A percentile compares a stretch with the other conserved stretches of the same genome.
These are phyloP conservation scores for Monosporozyma solicola DNA, from an alignment of 805 yeast genomes.

Conservation along the genomic window DNA sequence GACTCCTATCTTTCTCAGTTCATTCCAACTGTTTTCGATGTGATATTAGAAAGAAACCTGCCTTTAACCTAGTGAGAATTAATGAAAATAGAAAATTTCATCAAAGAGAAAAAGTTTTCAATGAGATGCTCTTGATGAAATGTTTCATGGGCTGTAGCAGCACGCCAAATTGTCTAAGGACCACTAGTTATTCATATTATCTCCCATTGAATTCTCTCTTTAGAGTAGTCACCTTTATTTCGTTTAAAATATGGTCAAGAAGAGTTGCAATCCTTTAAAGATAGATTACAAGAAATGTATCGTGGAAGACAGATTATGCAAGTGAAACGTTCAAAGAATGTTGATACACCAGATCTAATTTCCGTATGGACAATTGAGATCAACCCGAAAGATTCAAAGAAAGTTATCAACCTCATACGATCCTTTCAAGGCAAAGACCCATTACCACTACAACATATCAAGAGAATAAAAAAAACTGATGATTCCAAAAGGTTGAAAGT, in stretches of 20 bases:
- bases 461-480: conserved; percentile 40
- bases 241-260: conserved; percentile 31
- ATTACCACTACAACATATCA: conserved; percentile 33
- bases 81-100: conserved; percentile 36
- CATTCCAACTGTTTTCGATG: too few species aligned
- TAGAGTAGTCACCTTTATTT: background rate
- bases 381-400: conserved; percentile 29
- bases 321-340: conserved; percentile 24
- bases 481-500: conserved; percentile 18
- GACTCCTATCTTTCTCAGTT: too few species aligned
- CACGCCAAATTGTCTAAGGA: too few species aligned
- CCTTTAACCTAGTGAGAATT: background rate
- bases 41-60: too few species aligned
- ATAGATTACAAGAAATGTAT: conserved; percentile 42
- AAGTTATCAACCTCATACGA: conserved; percentile 22
- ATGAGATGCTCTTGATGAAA: conserved; percentile 36
- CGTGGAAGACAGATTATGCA: conserved; percentile 40
- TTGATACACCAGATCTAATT: conserved; percentile 23
- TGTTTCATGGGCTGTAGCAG: too few species aligned
- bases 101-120: conserved; percentile 63
- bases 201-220: too few species aligned
- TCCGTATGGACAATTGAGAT: conserved; percentile 44
- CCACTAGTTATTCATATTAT: too few species aligned
- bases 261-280: conserved; percentile 24
- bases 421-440: conserved; percentile 22